Evolutionary conservation across 768 basidiomycete species (phyloP), one percentile per base, ranked within the genome.

Genomic region (Leccinum imitatum): DNA sequence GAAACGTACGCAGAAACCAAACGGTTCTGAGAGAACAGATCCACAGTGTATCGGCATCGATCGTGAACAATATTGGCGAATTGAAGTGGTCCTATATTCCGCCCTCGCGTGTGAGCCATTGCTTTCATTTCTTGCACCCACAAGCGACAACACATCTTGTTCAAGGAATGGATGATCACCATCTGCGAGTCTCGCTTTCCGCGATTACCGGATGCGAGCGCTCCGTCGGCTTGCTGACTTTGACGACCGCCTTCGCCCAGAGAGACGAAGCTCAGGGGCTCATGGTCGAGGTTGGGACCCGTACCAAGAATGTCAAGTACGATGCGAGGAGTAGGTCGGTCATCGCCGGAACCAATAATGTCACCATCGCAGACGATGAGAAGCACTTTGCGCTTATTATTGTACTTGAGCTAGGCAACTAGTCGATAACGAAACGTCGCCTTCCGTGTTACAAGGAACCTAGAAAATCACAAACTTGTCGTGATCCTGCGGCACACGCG

Each of bases 161-260:
- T 99, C 79, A 98, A 84, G 83, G 96, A 98, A 71, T 93, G 93
- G 90, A 99, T 93, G 47, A 98, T 76, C 44, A 91, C 69, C 86
- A 98, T 92, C 78, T 98, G 97, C 41, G 93, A 94, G 70, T 99
- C 97, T 75, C 96, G 90, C 78, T 99, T 98, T 67, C 97, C 96
- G 71, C 97, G 86, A 77, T 98, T 98, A 55, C 97, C 97, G 48
- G 97, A 8, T 94, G 84, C 41, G 85, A 85, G 53, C 93, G 86
- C 77, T 99, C 97, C 8, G 88, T 92, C 3, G 95, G 97, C 75
- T 96, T 97, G 59, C 97, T 95, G 41, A 95, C 82, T 76, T 99
- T 98, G 0, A 27, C 27, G 75, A 88, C 93, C 80, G 63, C 86
- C 90, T 71, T 98, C 96, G 69, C 98, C 98, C 67, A 98, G 70